Evolutionary conservation across 2,329 filamentous ascomycete species (phyloP).

Genomic region (Diaporthe vexans): DNA sequence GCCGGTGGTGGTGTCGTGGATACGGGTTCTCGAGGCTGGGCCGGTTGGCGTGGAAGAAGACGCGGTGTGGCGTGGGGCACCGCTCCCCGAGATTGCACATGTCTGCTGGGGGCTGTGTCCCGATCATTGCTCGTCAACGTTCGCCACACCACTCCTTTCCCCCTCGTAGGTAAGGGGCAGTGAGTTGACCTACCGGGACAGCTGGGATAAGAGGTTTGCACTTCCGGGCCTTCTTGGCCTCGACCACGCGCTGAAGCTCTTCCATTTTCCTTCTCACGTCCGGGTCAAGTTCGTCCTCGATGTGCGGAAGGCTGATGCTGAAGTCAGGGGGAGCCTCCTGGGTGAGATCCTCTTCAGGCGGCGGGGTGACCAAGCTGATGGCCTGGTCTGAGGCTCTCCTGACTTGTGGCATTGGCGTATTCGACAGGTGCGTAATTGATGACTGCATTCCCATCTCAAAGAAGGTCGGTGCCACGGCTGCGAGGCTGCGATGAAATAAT

Average conservation of each 20-base stretch:
- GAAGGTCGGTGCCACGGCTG: background rate
- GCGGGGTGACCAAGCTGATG: slow-evolving; percentile 8
- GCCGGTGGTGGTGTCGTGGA: slow-evolving; percentile 36
- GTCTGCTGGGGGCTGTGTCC: background rate
- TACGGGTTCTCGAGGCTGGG: slow-evolving; percentile 28
- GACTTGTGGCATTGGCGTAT: background rate
- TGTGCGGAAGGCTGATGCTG: background rate
- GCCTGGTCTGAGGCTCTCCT: background rate
- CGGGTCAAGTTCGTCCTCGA: slow-evolving; percentile 36
- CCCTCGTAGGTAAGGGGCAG: background rate
- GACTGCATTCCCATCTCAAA: background rate
- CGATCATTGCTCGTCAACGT: background rate
- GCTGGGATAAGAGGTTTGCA: slow-evolving; percentile 1
- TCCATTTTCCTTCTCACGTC: slow-evolving; percentile 3
- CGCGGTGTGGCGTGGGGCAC: slow-evolving; percentile 35
- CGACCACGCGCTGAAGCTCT: slow-evolving; percentile 25
- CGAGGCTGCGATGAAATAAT: slow-evolving; percentile 21
- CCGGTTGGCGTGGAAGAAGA: slow-evolving; percentile 35
- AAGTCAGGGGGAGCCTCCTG: background rate
- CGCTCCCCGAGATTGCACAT: slow-evolving; percentile 32
- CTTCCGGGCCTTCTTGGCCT: slow-evolving; percentile 23
- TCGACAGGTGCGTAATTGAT: background rate
- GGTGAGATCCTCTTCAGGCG: background rate
- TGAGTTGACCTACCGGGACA: slow-evolving; percentile 10
- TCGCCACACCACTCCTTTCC: background rate